phyloP scores from a whole-genome alignment of 2,329 filamentous ascomycete genomes.

The Botrytis squamosa region DNA sequence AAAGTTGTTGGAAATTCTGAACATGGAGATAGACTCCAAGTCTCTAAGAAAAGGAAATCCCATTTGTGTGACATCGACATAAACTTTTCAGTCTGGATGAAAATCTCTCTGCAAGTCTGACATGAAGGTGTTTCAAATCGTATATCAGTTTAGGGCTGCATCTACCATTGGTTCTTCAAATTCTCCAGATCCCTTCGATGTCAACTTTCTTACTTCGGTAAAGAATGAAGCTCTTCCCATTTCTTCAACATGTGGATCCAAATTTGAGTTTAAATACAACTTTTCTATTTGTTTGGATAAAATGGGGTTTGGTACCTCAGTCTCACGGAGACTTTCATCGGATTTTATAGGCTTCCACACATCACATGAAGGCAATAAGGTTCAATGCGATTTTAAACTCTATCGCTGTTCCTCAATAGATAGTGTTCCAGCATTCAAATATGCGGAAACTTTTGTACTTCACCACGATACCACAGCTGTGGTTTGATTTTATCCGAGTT shows the following conservation, averaged over 20 bases:
- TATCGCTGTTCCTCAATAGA: not conserved
- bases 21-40: not conserved
- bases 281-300: not conserved
- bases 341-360: not conserved
- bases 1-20: not conserved
- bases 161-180: not conserved
- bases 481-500: not conserved
- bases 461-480: not conserved
- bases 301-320: not conserved
- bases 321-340: not conserved
- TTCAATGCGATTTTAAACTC: not conserved
- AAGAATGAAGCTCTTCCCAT: not conserved
- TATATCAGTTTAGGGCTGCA: not conserved
- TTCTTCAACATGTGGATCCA: slow-evolving; percentile 1
- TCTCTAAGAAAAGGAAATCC: not conserved
- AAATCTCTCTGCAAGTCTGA: not conserved
- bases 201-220: slow-evolving; percentile 1
- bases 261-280: too few species aligned
- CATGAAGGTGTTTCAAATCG: not conserved
- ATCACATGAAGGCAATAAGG: not conserved
- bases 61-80: not conserved
- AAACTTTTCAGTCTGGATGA: not conserved
- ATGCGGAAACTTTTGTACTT: not conserved
- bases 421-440: not conserved
- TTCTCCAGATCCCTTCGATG: not conserved